phyloP scores from a whole-genome alignment of 2,329 filamentous ascomycete genomes.

The Capronia coronata region DNA sequence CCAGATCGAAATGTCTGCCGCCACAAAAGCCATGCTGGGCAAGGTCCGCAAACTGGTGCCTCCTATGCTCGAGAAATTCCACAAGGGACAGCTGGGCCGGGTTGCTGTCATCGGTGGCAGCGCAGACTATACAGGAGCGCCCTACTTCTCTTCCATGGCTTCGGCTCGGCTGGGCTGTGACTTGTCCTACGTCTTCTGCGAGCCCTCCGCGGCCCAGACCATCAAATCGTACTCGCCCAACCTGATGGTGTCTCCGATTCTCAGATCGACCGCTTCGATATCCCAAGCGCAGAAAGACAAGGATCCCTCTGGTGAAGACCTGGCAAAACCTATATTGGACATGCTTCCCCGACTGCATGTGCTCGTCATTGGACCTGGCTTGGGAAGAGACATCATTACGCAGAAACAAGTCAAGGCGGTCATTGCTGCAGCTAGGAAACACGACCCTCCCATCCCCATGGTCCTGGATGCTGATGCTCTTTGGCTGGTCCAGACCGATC shows the following conservation, averaged over 20 bases:
- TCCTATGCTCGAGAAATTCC: conserved; percentile 89
- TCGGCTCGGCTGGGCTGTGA: conserved; percentile 69
- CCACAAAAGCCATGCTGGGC: conserved; percentile 66
- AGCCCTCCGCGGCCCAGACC: conserved; percentile 72
- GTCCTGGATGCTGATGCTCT: conserved; percentile 91
- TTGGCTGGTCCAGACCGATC: conserved; percentile 66
- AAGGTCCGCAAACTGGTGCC: conserved; percentile 87
- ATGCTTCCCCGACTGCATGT: conserved; percentile 86
- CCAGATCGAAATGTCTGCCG: conserved; percentile 51
- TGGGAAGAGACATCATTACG: conserved; percentile 85
- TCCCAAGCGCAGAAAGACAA: conserved; percentile 45
- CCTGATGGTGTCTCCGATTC: conserved; percentile 94
- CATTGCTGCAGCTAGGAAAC: conserved; percentile 67
- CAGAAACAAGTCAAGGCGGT: conserved; percentile 76
- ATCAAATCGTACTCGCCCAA: conserved; percentile 98
- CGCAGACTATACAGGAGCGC: conserved; percentile 92
- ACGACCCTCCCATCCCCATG: conserved; percentile 59
- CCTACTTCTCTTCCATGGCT: conserved; percentile 97
- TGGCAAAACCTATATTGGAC: conserved; percentile 63
- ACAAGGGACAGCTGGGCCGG: conserved; percentile 91
- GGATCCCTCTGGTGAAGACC: conserved; percentile 52
- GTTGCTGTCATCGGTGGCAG: conserved; percentile 92
- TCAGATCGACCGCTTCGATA: conserved; percentile 64
- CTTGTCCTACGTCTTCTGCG: conserved; percentile 68
- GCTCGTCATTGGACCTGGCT: conserved; percentile 83